Evolutionary conservation across 768 basidiomycete species (phyloP), one percentile per base, ranked within the genome.

Genomic region (Lactarius deliciosus): DNA sequence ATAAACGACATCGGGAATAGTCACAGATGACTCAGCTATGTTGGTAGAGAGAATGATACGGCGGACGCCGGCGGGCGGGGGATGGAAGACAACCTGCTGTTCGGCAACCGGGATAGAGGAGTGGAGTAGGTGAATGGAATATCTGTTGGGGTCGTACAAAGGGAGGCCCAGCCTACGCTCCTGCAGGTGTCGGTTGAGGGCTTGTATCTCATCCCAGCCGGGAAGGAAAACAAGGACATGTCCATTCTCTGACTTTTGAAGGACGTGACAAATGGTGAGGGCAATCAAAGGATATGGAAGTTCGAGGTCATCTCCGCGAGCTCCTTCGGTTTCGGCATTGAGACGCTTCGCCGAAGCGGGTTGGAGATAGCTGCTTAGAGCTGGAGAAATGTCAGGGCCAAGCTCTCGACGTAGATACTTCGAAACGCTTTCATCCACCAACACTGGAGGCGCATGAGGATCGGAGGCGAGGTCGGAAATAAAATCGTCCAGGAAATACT

Each of bases 1-100:
- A 72, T 92, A 95, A 11, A 96, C 92, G 30, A 97, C 92, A 70
- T 96, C 92, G 1, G 94, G 94, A 70, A 98, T 96, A 5, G 96
- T 98, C 71, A 97, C 83, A 5, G 93, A 95, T 3, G 95, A 96
- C 77, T 98, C 96, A 15, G 95, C 95, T 55, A 97, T 94, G 75
- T 97, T 97, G 45, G 96, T 98, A 5, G 95, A 86, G 57, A 98
- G 81, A 70, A 98, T 96, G 73, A 98, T 82, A 30, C 95, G 86
- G 63, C 95, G 88, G 22, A 93, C 82, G 11, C 93, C 93, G 3
- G 74, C 67, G 0, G 87, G 82, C 8, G 94, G 90, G 1, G 93
- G 90, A 25, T 92, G 87, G 73, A 97, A 97, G 60, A 98, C 89
- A 64, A 86, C 81, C 75, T 94, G 91, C 73, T 98, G 96, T 72